These are phyloP conservation scores for maize (Zea mays) DNA, from an alignment of 176 grass and related monocot genomes.

Conservation along the genomic window Zm-B73-REFERENCE-NAM-5.0 NC_050104.1:14600501-14601000, in stretches of 20 bases:
- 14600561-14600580: slow-evolving; percentile 10
- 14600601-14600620: slow-evolving; percentile 33
- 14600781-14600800: slow-evolving; percentile 1
- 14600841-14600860: neutral
- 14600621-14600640: slow-evolving; percentile 44
- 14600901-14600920: slow-evolving; percentile 4
- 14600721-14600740: slow-evolving; percentile 53
- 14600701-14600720: slow-evolving; percentile 78
- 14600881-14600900: neutral
- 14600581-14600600: slow-evolving; percentile 35
- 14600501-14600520: slow-evolving; percentile 11
- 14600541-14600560: neutral
- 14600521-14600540: neutral
- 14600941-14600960: slow-evolving; percentile 15
- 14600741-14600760: slow-evolving; percentile 31
- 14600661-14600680: slow-evolving; percentile 43
- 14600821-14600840: neutral
- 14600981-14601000: slow-evolving; percentile 22
- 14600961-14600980: slow-evolving; percentile 44
- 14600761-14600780: neutral
- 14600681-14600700: slow-evolving; percentile 35
- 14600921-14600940: neutral
- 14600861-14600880: neutral
- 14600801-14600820: slow-evolving; percentile 40
- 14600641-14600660: slow-evolving; percentile 27